Base-by-base conservation (phyloP, 306 rosid species). In the Argentina anserina region DNA sequence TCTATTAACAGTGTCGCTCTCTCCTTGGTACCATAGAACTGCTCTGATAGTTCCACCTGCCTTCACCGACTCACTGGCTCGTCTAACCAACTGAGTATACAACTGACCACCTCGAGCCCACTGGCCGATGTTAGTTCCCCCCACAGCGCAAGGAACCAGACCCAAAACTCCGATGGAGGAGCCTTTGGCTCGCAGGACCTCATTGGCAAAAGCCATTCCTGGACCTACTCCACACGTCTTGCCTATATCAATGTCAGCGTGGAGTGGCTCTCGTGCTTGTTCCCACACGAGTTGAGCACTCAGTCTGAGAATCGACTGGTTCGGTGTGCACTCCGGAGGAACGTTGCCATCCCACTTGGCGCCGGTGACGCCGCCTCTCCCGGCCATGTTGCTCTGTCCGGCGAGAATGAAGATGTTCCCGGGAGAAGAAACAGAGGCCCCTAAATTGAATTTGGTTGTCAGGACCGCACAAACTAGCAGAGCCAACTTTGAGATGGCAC, bases 311-410 rank as follows among this genome's bases (percentile, higher is more conserved):
- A 85, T 64, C 21, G 71, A 74, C 0, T 77, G 81, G 67, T 73
- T 55, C n/a, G 90, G 82, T n/a, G 18, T 21, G 78, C 87, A 82
- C 59, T 79, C 77, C 0, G 55, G 60, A 2, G 87, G 92, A 13
- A 83, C 78, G 12, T 73, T 23, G 0, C 82, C 78, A 47, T 84
- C 78, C 85, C 87, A 83, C 47, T 73, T 76, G 0, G 81, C 77
- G 1, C 36, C 67, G 0, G 2, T 11, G 23, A 89, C 90, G 1
- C 88, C 89, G 7, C 96, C 92, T 1, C 85, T 80, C 1, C 96
- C 96, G 10, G 87, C 92, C 90, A 89, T 89, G 87, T 89, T 89
- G 84, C 96, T 89, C 66, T 87, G 92, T 4, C 92, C 96, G 1
- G 78, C 90, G 10, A 89, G 77, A 25, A 89, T 71, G 71, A 87